These are phyloP conservation scores for Sclerotinia spermophila DNA, from an alignment of 2,329 filamentous ascomycete genomes.

Conservation along the genomic window DNA sequence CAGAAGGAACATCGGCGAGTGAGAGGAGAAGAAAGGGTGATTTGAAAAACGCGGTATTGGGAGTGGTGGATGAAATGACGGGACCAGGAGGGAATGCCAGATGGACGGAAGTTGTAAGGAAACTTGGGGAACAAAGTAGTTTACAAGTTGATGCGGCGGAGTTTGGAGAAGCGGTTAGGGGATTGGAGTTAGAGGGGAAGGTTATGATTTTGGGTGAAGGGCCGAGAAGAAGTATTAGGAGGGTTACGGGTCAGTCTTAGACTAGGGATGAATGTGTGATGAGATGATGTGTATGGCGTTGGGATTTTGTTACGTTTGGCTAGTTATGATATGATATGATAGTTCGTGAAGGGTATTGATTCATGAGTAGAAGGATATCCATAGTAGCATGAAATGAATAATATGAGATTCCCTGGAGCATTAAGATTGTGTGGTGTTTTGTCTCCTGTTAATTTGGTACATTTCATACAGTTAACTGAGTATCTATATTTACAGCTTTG, in stretches of 20 bases:
- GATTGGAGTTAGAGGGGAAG: slow-evolving; percentile 78
- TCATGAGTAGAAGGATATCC: neutral
- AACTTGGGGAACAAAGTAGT: slow-evolving; percentile 67
- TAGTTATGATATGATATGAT: neutral
- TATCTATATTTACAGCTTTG: too few species aligned
- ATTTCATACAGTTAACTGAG: too few species aligned
- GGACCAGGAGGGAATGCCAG: slow-evolving; percentile 64
- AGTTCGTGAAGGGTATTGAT: neutral
- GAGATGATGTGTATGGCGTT: slow-evolving; percentile 9
- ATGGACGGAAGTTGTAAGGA: slow-evolving; percentile 73
- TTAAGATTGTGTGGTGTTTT: neutral
- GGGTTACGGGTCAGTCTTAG: slow-evolving; percentile 57
- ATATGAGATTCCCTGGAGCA: neutral
- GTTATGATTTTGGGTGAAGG: slow-evolving; percentile 83
- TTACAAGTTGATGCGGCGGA: slow-evolving; percentile 72
- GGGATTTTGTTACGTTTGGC: slow-evolving; percentile 1
- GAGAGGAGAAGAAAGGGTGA: slow-evolving; percentile 81
- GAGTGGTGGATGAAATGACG: slow-evolving; percentile 76
- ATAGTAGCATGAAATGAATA: slow-evolving; percentile 4
- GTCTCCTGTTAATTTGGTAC: too few species aligned
- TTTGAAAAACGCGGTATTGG: slow-evolving; percentile 74
- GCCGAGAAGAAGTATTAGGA: slow-evolving; percentile 73
- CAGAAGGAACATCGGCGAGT: slow-evolving; percentile 87
- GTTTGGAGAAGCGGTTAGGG: slow-evolving; percentile 76
- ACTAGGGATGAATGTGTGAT: neutral